Evolutionary conservation across 2,329 filamentous ascomycete species (phyloP), one percentile per base, ranked within the genome.

Genomic region (Cryphonectria parasitica): DNA sequence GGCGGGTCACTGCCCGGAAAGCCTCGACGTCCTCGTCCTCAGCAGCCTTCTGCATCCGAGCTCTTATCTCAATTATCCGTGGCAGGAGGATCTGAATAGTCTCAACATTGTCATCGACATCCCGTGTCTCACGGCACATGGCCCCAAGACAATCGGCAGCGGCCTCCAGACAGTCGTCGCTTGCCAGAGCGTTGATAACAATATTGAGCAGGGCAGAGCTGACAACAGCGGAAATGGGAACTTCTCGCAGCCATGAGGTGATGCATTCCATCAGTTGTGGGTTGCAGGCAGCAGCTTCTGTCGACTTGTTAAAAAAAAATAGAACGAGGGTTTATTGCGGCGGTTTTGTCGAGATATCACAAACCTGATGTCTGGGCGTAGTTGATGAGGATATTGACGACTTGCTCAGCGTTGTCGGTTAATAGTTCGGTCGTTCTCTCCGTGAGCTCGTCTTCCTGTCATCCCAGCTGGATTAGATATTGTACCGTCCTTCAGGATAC

Each of bases 191-290:
- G 74, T 90, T 88, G 77, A 98, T 89, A 65, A 98, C 89, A 67
- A 95, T 86, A 74, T 93, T 89, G 75, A 99, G 86, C 19, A 99
- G 85, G 8, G 95, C 92, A 1, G 95, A 98, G 75, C 91, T 91
- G 75, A 97, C 91, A 74, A 99, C 90, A 73, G 92, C 91, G 74
- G 87, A 87, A 64, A 97, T 88, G 0, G 95, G 93, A 8, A 99
- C 93, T 82, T 99, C 96, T 75, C 94, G 90, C 75, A 98, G 88
- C 96, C 96, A 99, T 3, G 96, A 98, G 43, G 94, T 97, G 76
- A 98, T 94, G 79, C 96, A 98, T 77, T 98, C 94, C 79, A 98
- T 90, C 64, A 99, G 87, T 77, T 95, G 92, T 2, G 95, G 95
- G 77, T 98, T 97, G 73, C 91, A 91, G 11, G 94, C 88, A 34